Conservation (phyloP, 768 basidiomycete genomes). For the Glaciozyma antarctica region DNA sequence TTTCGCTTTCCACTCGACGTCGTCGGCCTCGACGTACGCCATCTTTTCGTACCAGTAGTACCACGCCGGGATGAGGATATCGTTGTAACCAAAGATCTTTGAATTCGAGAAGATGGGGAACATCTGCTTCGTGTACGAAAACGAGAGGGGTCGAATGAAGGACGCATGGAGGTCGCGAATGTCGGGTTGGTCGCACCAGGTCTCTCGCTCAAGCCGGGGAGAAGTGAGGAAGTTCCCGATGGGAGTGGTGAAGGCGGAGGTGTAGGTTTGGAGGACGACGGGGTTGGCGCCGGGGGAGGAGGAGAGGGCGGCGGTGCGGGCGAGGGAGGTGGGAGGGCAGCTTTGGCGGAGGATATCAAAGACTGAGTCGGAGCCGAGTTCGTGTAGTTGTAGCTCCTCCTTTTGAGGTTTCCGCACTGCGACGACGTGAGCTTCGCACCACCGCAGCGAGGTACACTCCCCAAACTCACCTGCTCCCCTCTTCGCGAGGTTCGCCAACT, state of each 20-base stretch:
- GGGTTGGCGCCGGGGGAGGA: background rate
- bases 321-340: slow-evolving; percentile 2
- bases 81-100: slow-evolving; percentile 8
- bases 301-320: background rate
- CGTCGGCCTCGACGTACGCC: slow-evolving; percentile 1
- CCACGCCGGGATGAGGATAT: slow-evolving; percentile 17
- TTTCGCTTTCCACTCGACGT: slow-evolving; percentile 16
- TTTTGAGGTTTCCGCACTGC: background rate
- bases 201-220: slow-evolving; percentile 1
- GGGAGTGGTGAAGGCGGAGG: slow-evolving; percentile 3
- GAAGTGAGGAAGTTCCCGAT: slow-evolving; percentile 4
- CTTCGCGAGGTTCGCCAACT: background rate
- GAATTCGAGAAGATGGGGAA: slow-evolving; percentile 10
- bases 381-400: background rate
- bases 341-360: slow-evolving; percentile 1
- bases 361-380: background rate
- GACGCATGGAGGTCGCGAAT: slow-evolving; percentile 11
- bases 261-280: background rate
- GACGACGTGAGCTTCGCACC: background rate
- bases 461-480: background rate
- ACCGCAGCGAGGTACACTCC: background rate
- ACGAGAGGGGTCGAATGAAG: slow-evolving; percentile 8
- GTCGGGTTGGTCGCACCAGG: slow-evolving; percentile 24
- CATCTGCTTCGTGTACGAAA: background rate
- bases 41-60: slow-evolving; percentile 6